Evolutionary conservation across 2,329 filamentous ascomycete genomes (phyloP).

Genomic region (Emmonsia crescens): DNA sequence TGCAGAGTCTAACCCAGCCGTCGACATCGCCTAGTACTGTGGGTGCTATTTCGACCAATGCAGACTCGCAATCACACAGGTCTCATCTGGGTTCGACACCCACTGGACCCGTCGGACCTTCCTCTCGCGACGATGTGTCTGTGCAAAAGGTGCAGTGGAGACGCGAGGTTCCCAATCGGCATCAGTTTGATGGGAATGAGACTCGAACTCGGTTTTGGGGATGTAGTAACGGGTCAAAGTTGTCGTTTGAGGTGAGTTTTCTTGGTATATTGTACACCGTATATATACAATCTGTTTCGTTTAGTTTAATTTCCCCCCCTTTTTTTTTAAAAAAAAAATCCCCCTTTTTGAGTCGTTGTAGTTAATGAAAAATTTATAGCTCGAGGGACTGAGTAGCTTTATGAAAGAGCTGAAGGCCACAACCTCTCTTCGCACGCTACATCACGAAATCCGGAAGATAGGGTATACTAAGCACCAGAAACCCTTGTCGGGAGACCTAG

Average conservation of each 20-base stretch:
- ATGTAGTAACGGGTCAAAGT: constrained; percentile 29
- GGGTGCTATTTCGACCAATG: neutral
- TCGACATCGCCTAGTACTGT: neutral
- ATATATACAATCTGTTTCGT: neutral
- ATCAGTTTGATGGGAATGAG: constrained; percentile 29
- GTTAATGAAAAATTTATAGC: constrained; percentile 18
- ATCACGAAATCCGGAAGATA: constrained; percentile 24
- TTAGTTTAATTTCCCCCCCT: too few relatives aligned
- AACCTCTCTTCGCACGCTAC: constrained; percentile 25
- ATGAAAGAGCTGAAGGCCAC: constrained; percentile 28
- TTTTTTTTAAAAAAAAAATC: neutral
- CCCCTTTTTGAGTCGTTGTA: neutral
- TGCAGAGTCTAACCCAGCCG: neutral
- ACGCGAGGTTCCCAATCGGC: constrained; percentile 19
- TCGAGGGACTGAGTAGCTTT: constrained; percentile 28
- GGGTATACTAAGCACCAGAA: constrained; percentile 16
- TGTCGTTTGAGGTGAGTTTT: constrained; percentile 27
- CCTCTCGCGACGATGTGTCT: neutral
- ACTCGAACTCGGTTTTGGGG: constrained; percentile 33
- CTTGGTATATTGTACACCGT: neutral
- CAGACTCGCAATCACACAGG: neutral
- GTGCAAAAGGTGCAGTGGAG: neutral
- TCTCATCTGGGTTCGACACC: neutral
- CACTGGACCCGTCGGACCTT: neutral
- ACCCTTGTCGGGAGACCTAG: constrained; percentile 22